phyloP scores from a whole-genome alignment of 495 filamentous ascomycete species.

The Trichoderma virens region DNA sequence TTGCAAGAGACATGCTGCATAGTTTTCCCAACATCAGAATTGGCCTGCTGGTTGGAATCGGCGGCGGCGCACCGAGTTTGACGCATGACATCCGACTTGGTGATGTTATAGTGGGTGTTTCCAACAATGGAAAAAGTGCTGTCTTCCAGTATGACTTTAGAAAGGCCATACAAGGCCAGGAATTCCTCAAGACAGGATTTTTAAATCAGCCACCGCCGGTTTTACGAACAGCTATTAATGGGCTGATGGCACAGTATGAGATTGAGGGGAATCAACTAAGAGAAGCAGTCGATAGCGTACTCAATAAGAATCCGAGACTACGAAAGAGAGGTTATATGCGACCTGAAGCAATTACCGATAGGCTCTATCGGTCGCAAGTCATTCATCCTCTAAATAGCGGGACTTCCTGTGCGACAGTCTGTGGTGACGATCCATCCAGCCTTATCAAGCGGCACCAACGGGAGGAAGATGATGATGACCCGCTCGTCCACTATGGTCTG shows the following conservation, averaged over 20 bases:
- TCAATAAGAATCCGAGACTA: conserved; percentile 19
- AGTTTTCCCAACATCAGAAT: conserved; percentile 30
- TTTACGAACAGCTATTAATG: conserved; percentile 16
- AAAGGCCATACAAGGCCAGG: conserved; percentile 20
- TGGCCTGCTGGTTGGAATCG: conserved; percentile 42
- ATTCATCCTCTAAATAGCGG: neutral
- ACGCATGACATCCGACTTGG: conserved; percentile 28
- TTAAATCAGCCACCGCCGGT: conserved; percentile 28
- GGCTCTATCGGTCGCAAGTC: neutral
- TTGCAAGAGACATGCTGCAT: too few species aligned
- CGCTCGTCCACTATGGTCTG: neutral
- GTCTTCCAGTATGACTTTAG: conserved; percentile 28
- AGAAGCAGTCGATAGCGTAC: conserved; percentile 15
- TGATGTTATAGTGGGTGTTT: conserved; percentile 21
- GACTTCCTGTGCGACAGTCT: neutral
- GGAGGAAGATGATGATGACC: neutral
- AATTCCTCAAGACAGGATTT: conserved; percentile 22
- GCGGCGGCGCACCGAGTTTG: conserved; percentile 31
- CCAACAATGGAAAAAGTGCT: conserved; percentile 14
- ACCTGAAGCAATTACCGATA: conserved; percentile 12
- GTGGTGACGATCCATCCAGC: neutral
- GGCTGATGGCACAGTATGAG: conserved; percentile 16
- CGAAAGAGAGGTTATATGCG: conserved; percentile 19
- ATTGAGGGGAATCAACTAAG: conserved; percentile 19
- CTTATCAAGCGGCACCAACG: neutral